Evolutionary conservation across 2,329 filamentous ascomycete genomes (phyloP), one percentile per base, ranked within the genome.

Genomic region (Ophiocordyceps unilateralis): DNA sequence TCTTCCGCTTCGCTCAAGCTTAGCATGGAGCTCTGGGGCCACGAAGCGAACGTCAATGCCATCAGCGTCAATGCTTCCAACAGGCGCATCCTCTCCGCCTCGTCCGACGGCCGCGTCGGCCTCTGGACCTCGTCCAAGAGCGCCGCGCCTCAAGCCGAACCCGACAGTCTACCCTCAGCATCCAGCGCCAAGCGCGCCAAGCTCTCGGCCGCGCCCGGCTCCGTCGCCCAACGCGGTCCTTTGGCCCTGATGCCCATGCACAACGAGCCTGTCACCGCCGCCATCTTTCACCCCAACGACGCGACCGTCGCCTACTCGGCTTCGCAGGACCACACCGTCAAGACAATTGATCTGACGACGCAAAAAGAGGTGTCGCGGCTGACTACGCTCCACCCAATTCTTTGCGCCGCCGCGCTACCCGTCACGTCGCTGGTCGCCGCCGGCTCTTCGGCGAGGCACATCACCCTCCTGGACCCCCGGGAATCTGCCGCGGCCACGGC

Each of bases 381-480:
- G 44, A 83, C 83, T 1, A 91, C 87, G 1, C 78, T 84, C 44
- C 83, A 94, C 60, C 78, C 87, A 1, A 72, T 98, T 8, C 74
- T 93, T 47, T 87, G 81, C 24, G 69, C 95, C 7, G 73, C 78
- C 48, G 79, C 87, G 6, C 67, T 98, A 14, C 76, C 78, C 2
- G 70, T 77, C 64, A 72, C 55, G 64, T 81, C 49, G 48, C 64
- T 78, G 21, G 61, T 81, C 44, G 76, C 76, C 3, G 81, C 85
- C 20, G 91, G 88, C 46, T 93, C 85, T 2, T 81, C 81, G 15
- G 84, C 85, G 20, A 74, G 87, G 44, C 85, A 93, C 63, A 83
- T 98, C 56, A 89, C 86, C 1, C 72, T 98, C n/a, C 76, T 96
- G 50, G 91, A 98, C 59, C 89, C 89, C 4, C 78, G 91, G 43